A percentile compares a stretch with the other conserved stretches of the same genome.
These are phyloP conservation scores for Labyrinthula sp. DNA, from an alignment of 352 stramenopile species.

Conservation along the genomic window DNA sequence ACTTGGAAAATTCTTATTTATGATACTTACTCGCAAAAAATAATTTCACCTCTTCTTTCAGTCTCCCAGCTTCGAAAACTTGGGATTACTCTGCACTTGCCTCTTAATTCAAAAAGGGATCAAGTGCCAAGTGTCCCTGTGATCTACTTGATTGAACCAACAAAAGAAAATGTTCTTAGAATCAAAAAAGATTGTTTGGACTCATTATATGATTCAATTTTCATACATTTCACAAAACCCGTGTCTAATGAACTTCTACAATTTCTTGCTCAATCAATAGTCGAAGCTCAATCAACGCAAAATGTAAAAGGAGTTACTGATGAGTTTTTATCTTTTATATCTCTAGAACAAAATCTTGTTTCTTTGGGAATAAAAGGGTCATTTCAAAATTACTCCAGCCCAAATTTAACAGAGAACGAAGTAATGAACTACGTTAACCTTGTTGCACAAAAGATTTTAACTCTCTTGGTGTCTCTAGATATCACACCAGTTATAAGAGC, in stretches of 20 bases:
- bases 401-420: constrained; percentile 45
- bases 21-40: constrained; percentile 75
- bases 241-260: constrained; percentile 59
- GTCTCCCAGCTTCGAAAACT: constrained; percentile 81
- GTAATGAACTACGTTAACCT: constrained; percentile 44
- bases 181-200: constrained; percentile 75
- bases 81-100: constrained; percentile 86
- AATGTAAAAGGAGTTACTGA: constrained; percentile 81
- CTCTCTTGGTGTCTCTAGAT: constrained; percentile 67
- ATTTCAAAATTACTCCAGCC: constrained; percentile 77
- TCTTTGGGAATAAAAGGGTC: constrained; percentile 67
- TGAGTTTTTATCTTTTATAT: constrained; percentile 89
- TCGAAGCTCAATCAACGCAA: constrained; percentile 38
- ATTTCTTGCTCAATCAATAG: constrained; percentile 49
- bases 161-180: constrained; percentile 68
- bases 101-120: constrained; percentile 73
- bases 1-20: constrained; percentile 91
- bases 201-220: constrained; percentile 65
- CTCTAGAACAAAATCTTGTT: constrained; percentile 77
- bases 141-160: constrained; percentile 89
- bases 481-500: constrained; percentile 82
- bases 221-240: constrained; percentile 80
- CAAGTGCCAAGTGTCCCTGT: constrained; percentile 82
- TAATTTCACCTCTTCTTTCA: constrained; percentile 91
- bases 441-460: constrained; percentile 64